Evolutionary conservation across 1,139 yeast genomes (phyloP).

Genomic region (Candida tetrigidarum): DNA sequence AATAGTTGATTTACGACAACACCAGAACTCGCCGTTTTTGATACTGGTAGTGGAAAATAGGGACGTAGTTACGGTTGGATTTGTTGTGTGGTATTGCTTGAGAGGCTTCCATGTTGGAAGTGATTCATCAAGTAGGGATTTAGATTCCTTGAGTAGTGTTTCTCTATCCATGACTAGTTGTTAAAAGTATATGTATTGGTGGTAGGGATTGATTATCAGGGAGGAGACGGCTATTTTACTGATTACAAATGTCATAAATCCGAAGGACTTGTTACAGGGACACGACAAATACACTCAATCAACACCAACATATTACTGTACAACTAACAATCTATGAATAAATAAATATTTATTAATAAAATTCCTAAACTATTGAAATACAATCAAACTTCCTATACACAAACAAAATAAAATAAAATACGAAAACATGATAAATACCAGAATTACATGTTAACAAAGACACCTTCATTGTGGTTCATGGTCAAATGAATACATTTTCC

Average conservation of each 20-base stretch:
- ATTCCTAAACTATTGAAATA: not conserved
- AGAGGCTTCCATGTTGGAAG: conserved; percentile 2
- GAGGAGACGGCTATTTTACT: no score
- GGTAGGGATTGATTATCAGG: no score
- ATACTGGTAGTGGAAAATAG: not conserved
- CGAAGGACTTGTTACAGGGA: no score
- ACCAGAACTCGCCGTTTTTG: conserved; percentile 11
- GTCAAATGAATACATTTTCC: conserved; percentile 36
- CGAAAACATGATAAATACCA: not conserved
- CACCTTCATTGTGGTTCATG: conserved; percentile 31
- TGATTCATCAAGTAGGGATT: not conserved
- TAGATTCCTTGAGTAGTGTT: not conserved
- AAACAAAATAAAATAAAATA: not conserved
- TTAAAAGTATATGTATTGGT: no score
- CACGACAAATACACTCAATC: no score
- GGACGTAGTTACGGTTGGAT: not conserved
- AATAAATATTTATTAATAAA: not conserved
- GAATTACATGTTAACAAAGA: conserved; percentile 16
- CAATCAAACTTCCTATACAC: not conserved
- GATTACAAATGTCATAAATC: no score
- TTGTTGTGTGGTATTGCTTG: not conserved
- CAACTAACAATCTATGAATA: no score
- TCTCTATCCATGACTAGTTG: not conserved
- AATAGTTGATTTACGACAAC: conserved; percentile 9
- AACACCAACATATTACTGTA: no score